These are phyloP conservation scores for Podaxis carcinomalis DNA, from an alignment of 768 basidiomycete genomes.

Conservation along the genomic window DNA sequence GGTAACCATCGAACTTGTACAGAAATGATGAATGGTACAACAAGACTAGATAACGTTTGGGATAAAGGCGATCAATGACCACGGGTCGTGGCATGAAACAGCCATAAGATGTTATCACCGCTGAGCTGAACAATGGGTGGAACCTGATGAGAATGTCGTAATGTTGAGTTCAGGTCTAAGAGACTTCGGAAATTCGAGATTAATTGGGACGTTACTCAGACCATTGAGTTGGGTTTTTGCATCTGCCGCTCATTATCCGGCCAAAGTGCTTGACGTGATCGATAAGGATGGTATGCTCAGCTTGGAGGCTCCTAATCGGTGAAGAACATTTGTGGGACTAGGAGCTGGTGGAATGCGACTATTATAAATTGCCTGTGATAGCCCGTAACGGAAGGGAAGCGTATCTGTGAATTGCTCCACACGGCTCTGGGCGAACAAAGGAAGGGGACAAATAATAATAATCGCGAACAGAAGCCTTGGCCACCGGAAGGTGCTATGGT, in stretches of 20 bases:
- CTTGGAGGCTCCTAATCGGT: conserved; percentile 6
- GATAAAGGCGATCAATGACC: conserved; percentile 3
- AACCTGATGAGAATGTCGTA: conserved; percentile 10
- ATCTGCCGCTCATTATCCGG: conserved; percentile 6
- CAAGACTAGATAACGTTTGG: conserved; percentile 2
- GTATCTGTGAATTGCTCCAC: conserved; percentile 4
- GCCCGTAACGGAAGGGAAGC: conserved; percentile 9
- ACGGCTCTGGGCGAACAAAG: not conserved
- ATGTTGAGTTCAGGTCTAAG: conserved; percentile 3
- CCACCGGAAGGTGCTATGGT: conserved; percentile 9
- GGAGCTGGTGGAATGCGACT: not conserved
- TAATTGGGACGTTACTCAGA: conserved; percentile 1
- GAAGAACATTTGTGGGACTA: conserved; percentile 10
- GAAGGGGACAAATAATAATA: not conserved
- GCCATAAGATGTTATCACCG: conserved; percentile 4
- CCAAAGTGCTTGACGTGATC: conserved; percentile 7
- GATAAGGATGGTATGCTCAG: not conserved
- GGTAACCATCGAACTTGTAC: not conserved
- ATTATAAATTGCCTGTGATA: conserved; percentile 11
- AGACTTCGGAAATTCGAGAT: conserved; percentile 7
- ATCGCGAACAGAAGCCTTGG: conserved; percentile 9
- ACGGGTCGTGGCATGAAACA: not conserved
- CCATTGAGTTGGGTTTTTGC: not conserved
- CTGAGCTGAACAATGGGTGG: conserved; percentile 2
- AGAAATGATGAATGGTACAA: conserved; percentile 4